Percentiles rank a stretch among this genome's conserved stretches.
phyloP scores from a whole-genome alignment of 345 rosid genomes.

The Eucalyptus pauciflora region DNA sequence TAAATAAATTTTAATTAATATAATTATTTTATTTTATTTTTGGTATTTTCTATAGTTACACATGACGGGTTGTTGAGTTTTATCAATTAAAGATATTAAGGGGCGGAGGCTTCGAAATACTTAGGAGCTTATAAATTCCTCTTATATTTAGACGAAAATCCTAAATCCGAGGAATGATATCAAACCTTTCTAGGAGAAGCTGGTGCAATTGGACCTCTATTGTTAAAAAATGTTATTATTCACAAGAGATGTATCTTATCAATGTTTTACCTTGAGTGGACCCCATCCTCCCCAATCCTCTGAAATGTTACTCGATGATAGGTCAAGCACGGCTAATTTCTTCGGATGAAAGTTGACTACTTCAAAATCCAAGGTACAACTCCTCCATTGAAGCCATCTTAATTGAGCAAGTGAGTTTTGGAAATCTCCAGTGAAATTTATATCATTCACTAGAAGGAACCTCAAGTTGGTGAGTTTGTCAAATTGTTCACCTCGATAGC shows the following conservation, averaged over 20 bases:
- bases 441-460: fast-evolving
- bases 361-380: fast-evolving
- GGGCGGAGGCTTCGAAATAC: fast-evolving
- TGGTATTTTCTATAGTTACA: background rate
- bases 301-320: fast-evolving
- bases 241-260: no score
- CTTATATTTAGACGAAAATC: background rate
- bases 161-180: fast-evolving
- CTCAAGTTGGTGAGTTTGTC: background rate
- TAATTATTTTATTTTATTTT: no score
- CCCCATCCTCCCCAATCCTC: background rate
- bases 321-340: background rate
- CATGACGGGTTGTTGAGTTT: background rate
- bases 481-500: background rate
- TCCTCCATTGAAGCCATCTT: fast-evolving
- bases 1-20: no score
- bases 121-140: background rate
- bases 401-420: background rate
- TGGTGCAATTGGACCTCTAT: background rate
- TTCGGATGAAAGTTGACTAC: fast-evolving
- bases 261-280: background rate
- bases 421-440: background rate
- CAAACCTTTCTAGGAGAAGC: background rate
- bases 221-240: no score
- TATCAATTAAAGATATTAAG: background rate